Conservation (phyloP, 495 filamentous ascomycete genomes). For the Talaromyces nanjingensis region DNA sequence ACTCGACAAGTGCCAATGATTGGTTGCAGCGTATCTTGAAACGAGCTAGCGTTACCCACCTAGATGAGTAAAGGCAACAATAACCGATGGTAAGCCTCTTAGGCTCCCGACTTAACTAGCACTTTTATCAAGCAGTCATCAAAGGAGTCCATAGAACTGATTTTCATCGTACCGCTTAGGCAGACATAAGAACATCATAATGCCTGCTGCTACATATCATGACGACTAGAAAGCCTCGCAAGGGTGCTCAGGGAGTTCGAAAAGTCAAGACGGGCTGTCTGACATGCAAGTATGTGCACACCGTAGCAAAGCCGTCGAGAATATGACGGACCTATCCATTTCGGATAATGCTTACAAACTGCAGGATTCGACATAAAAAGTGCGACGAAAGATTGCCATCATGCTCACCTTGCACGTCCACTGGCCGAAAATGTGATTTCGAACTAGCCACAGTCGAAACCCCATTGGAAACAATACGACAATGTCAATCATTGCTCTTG, state of each 20-base stretch:
- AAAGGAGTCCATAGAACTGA: background rate
- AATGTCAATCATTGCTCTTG: background rate
- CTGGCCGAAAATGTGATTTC: conserved; percentile 8
- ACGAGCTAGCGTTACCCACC: background rate
- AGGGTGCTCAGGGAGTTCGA: conserved; percentile 2
- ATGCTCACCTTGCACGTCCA: background rate
- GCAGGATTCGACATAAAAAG: conserved; percentile 4
- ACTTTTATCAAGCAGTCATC: background rate
- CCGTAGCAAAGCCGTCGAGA: too few relatives aligned
- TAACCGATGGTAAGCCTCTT: background rate
- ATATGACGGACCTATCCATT: too few relatives aligned
- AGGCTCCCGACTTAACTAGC: too few relatives aligned
- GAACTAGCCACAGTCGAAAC: background rate
- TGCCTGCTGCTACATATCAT: background rate
- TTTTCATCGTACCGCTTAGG: background rate
- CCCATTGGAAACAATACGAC: background rate
- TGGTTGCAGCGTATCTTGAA: background rate
- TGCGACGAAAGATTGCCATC: conserved; percentile 6
- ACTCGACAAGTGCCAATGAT: background rate
- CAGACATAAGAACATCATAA: background rate
- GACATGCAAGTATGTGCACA: conserved; percentile 10
- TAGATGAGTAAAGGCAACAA: background rate
- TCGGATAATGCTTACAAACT: background rate
- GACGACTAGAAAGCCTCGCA: background rate
- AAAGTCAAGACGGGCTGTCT: conserved; percentile 11